These are phyloP conservation scores for Leavenworthia alabamica DNA, from an alignment of 345 rosid genomes.

Conservation along the genomic window DNA sequence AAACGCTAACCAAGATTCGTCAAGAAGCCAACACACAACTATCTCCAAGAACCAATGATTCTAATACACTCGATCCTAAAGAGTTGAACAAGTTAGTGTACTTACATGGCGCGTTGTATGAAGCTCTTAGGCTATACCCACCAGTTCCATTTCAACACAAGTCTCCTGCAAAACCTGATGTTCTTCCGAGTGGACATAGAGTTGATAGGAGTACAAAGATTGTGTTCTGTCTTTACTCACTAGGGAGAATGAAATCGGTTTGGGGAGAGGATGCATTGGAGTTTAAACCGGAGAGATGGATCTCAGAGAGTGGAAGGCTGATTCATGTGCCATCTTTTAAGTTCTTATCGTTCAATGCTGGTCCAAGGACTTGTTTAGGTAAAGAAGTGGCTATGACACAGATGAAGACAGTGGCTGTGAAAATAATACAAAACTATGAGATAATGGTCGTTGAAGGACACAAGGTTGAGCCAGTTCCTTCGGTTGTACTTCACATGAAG, in stretches of 20 bases:
- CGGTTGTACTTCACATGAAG: constrained; percentile 30
- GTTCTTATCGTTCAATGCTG: constrained; percentile 29
- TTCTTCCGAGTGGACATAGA: constrained; percentile 36
- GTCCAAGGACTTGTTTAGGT: constrained; percentile 35
- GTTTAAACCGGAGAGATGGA: constrained; percentile 22
- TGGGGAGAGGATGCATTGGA: constrained; percentile 33
- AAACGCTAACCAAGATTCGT: constrained; percentile 21
- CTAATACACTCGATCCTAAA: constrained; percentile 11
- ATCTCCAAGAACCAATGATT: no score
- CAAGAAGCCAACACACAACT: constrained; percentile 6
- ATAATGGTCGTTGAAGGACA: constrained; percentile 28
- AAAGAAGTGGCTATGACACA: constrained; percentile 26
- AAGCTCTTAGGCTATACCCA: constrained; percentile 32
- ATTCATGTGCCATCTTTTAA: constrained; percentile 21
- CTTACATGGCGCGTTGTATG: constrained; percentile 21
- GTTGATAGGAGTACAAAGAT: constrained; percentile 7
- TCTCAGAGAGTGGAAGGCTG: constrained; percentile 24
- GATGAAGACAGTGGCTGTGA: constrained; percentile 26
- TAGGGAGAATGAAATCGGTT: constrained; percentile 36
- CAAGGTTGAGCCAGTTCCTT: constrained; percentile 15
- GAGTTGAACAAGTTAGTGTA: constrained; percentile 34
- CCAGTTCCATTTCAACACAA: constrained; percentile 18
- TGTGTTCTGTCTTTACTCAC: neutral
- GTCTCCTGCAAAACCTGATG: neutral
- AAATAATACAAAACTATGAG: constrained; percentile 17